phyloP scores from a whole-genome alignment of 2,329 filamentous ascomycete genomes.

The Phyllosticta capitalensis region DNA sequence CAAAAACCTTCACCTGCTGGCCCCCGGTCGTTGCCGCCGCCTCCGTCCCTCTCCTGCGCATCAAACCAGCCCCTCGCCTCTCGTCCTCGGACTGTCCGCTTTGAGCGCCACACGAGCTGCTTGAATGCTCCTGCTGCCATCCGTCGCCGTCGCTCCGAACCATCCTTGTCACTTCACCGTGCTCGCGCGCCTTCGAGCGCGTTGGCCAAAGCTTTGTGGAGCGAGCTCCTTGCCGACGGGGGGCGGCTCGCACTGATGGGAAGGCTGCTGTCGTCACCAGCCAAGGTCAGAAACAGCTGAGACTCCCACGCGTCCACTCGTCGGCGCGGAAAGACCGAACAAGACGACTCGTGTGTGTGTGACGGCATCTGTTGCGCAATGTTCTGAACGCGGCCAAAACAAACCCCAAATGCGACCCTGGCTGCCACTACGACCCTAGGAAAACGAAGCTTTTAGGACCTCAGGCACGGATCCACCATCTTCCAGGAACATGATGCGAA shows the following conservation, averaged over 20 bases:
- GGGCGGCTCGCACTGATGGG: too few relatives aligned
- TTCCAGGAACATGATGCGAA: too few relatives aligned
- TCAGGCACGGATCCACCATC: too few relatives aligned
- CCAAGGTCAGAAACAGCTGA: too few relatives aligned
- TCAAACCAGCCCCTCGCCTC: neutral
- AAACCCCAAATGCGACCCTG: neutral
- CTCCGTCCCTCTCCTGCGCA: neutral
- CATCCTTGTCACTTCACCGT: neutral
- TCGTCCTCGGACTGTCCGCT: neutral
- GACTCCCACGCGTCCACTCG: too few relatives aligned
- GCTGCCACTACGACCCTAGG: too few relatives aligned
- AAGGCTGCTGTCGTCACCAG: too few relatives aligned
- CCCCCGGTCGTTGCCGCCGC: neutral
- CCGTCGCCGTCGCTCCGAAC: neutral
- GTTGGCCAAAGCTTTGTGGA: neutral
- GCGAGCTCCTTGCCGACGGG: too few relatives aligned
- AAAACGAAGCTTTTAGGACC: too few relatives aligned
- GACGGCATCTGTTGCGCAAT: neutral
- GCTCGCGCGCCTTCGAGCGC: neutral
- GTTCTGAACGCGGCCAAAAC: neutral
- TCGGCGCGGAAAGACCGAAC: neutral
- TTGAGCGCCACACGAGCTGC: neutral
- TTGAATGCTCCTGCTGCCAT: neutral
- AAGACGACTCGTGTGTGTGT: neutral
- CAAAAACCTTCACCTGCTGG: too few relatives aligned